Base-by-base conservation (phyloP, 148 eudicot genomes). In the Nepenthes mirabilis region DNA sequence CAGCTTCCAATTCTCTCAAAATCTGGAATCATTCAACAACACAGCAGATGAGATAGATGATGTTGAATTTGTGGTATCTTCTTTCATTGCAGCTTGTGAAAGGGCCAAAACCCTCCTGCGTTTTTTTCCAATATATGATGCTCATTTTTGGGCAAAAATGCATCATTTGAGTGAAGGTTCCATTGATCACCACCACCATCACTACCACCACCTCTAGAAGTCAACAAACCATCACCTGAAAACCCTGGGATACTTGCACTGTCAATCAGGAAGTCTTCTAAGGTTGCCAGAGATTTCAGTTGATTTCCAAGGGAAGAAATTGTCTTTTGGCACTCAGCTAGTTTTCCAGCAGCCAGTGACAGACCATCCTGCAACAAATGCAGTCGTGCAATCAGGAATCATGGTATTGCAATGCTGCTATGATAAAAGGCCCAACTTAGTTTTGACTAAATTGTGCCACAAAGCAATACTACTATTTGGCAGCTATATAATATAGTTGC, bases 281-380 rank as follows among this genome's bases (percentile, higher is more conserved):
- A 68, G 50, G 90, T 76, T 60, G 90, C 90, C 49, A 84, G 73
- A 52, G 90, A 84, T 54, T 81, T 57, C n/a, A 84, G 80, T 67
- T 84, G 90, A 54, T 66, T 74, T 34, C 86, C 86, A 14, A 84
- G 82, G 47, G 86, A 84, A 33, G 84, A 77, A 56, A 84, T 84
- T 9, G 90, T 84, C 68, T 72, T 79, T 63, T 84, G 90, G 70
- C 90, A 84, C 59, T 84, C 90, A 34, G 82, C 79, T 45, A 84
- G 79, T 65, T 82, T 84, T 59, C 71, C 84, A 58, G 90, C 83
- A 33, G 83, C 90, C 23, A 62, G 80, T 49, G 66, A 82, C 7
- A 81, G 56, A 58, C 79, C 83, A 57, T 81, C 86, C 90, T 84
- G 78, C 43, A 58, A 70, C 40, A 64, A 11, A 58, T 48, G 50